Evolutionary conservation across 108 stramenopile species (phyloP).

Genomic region (Nitzschia palea): DNA sequence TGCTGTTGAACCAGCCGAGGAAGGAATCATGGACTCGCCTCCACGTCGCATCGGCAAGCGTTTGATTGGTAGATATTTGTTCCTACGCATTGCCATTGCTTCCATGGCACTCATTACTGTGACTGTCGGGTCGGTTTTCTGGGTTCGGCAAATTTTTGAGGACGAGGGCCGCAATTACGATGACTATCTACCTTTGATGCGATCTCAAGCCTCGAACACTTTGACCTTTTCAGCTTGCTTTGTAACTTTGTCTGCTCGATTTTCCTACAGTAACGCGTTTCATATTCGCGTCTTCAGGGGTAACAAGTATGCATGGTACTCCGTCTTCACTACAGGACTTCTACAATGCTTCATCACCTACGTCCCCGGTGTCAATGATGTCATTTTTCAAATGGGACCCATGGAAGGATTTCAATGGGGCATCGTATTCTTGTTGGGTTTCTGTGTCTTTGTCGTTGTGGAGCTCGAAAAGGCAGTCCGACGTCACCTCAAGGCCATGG

Average conservation of each 20-base stretch:
- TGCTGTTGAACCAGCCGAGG: conserved; percentile 85
- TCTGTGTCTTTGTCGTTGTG: conserved; percentile 67
- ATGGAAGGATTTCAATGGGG: conserved; percentile 78
- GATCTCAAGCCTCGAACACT: conserved; percentile 75
- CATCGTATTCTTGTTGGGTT: conserved; percentile 52
- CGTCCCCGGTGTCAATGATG: conserved; percentile 75
- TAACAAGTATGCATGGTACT: conserved; percentile 63
- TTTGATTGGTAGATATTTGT: conserved; percentile 73
- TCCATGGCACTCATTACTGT: conserved; percentile 50
- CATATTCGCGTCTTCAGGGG: conserved; percentile 60
- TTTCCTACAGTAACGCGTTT: conserved; percentile 62
- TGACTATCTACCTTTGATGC: conserved; percentile 25
- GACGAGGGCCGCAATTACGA: conserved; percentile 21
- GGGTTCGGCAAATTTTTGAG: conserved; percentile 26
- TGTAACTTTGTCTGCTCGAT: conserved; percentile 76
- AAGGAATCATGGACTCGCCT: conserved; percentile 75
- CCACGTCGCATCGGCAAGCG: conserved; percentile 81
- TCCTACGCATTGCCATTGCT: conserved; percentile 68
- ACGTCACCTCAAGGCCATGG: conserved; percentile 51
- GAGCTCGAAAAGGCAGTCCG: conserved; percentile 85
- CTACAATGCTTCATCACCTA: conserved; percentile 75
- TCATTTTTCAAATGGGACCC: conserved; percentile 71
- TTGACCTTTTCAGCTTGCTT: conserved; percentile 82
- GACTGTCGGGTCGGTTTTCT: conserved; percentile 57
- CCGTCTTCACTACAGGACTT: conserved; percentile 44